Conservation (phyloP, 2,329 filamentous ascomycete species). For the Chaetomiaceae sp. region DNA sequence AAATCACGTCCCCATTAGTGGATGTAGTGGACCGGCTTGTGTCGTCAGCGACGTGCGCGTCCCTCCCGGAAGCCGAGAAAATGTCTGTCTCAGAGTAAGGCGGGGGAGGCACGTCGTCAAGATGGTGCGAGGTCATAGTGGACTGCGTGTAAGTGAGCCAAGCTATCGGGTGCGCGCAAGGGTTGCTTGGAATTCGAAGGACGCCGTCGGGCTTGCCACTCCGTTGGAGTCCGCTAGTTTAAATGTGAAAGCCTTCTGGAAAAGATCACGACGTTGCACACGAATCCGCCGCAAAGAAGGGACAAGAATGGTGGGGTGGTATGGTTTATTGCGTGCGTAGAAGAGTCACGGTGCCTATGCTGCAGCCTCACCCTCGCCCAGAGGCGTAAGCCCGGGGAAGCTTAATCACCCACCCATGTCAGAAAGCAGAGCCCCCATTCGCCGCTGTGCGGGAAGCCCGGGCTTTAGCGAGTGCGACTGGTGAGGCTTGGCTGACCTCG, state of each 20-base stretch:
- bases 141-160: constrained; percentile 4
- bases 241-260: background rate
- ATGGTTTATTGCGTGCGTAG: constrained; percentile 8
- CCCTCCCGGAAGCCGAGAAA: constrained; percentile 41
- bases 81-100: constrained; percentile 57
- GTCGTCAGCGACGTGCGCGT: constrained; percentile 24
- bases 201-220: constrained; percentile 8
- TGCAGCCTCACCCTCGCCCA: background rate
- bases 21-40: constrained; percentile 34
- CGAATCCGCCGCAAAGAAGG: background rate
- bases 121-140: constrained; percentile 31
- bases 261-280: background rate
- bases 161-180: background rate
- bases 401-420: constrained; percentile 15
- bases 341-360: constrained; percentile 2
- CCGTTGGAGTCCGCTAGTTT: background rate
- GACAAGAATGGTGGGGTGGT: constrained; percentile 1
- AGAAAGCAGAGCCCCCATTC: constrained; percentile 12
- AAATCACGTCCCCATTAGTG: constrained; percentile 44
- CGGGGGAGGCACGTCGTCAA: constrained; percentile 45
- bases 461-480: constrained; percentile 14
- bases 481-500: constrained; percentile 21
- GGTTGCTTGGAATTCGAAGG: background rate
- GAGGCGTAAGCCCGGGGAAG: constrained; percentile 14
- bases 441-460: background rate